Percentiles rank a stretch among this genome's conserved stretches.
Evolutionary conservation across 2,329 filamentous ascomycete species (phyloP).

Genomic region (Diaporthe batatas): DNA sequence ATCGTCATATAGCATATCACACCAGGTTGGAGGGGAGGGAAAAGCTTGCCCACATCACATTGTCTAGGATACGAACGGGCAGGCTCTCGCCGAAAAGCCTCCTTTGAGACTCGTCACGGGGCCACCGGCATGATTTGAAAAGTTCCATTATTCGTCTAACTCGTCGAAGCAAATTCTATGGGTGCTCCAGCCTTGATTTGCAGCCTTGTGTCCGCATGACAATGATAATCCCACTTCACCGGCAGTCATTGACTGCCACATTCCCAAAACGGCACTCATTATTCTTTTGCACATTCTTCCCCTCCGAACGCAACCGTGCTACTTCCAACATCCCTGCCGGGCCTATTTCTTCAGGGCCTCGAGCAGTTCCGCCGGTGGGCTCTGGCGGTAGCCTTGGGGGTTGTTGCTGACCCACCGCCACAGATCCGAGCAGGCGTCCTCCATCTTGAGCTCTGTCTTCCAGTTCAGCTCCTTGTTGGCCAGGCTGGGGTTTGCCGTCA

Average conservation of each 20-base stretch:
- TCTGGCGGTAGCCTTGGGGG: conserved; percentile 92
- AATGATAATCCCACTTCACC: conserved; percentile 18
- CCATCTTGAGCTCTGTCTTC: conserved; percentile 91
- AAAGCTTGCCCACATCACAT: not conserved
- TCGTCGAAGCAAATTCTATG: conserved; percentile 38
- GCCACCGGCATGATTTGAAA: not conserved
- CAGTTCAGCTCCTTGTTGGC: conserved; percentile 92
- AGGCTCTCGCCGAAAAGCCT: not conserved
- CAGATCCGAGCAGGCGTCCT: conserved; percentile 92
- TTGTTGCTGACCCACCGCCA: conserved; percentile 99
- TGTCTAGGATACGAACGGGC: not conserved
- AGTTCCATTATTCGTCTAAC: conserved; percentile 39
- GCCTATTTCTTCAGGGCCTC: conserved; percentile 67
- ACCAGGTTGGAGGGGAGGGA: too few species aligned
- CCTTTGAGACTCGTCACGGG: not conserved
- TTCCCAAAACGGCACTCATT: conserved; percentile 18
- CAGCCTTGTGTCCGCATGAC: not conserved
- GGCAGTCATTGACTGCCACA: conserved; percentile 8
- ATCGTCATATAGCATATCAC: not conserved
- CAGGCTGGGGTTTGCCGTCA: conserved; percentile 90
- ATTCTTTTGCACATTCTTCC: conserved; percentile 7
- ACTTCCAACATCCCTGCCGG: not conserved
- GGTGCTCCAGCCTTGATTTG: conserved; percentile 30
- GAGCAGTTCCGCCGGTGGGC: conserved; percentile 86
- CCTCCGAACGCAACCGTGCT: not conserved